Evolutionary conservation across 192 early-diverging fungal species (phyloP), one percentile per base, ranked within the genome.

Genomic region (Linnemannia elongata): DNA sequence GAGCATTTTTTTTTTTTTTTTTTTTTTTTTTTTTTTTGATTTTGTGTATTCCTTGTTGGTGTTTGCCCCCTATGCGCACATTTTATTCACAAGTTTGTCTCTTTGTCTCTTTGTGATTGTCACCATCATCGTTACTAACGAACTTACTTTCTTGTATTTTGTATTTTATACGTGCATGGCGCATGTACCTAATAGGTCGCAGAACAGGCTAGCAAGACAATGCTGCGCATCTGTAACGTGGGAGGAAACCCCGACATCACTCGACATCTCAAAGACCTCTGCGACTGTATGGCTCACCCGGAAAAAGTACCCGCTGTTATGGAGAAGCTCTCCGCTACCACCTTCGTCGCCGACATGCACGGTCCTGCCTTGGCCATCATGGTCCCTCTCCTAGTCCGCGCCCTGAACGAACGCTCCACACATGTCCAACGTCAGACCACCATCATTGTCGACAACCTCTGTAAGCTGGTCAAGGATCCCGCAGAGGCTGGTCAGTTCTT

Each of bases 371-470:
- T 96, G 55, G 93, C 94, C 81, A 95, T 96, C 79, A 95, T 95
- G 94, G 92, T 94, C 18, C 95, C 95, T 49, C 88, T 96, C n/a
- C 86, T 96, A 81, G 87, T 90, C 63, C 93, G 95, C 89, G 95
- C 90, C 27, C 75, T 94, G 49, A 89, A 91, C 54, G 94, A 96
- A 79, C 91, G 94, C 68, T 91, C 92, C 76, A 91, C 93, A 55
- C 82, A 91, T 66, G 89, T 95, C 38, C 87, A 94, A 22, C 95
- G 96, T 82, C 93, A 94, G 82, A 93, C 93, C 38, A 90, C 92
- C 72, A 94, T 96, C 83, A 95, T 96, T 82, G 95, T 95, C 70
- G 94, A 96, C 90, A 96, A 96, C 88, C 92, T 96, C 88, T 96
- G 95, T 88, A 96, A 96, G 89, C 91, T 96, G 22, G 95, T 96